Evolutionary conservation across 768 basidiomycete species (phyloP), one percentile per base, ranked within the genome.

Genomic region (Tulasnella sp.): DNA sequence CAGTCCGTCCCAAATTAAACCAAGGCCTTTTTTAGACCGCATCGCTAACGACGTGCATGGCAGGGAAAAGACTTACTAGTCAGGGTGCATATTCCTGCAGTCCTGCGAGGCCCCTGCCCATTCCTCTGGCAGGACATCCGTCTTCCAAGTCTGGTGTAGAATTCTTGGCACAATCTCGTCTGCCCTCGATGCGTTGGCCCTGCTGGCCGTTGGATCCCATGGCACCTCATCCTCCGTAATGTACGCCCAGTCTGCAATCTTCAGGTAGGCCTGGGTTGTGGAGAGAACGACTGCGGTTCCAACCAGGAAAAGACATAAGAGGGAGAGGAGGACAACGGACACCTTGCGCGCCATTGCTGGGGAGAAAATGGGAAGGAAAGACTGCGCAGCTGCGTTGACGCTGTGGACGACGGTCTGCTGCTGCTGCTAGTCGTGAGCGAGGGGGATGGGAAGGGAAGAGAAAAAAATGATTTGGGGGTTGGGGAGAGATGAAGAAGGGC

Each of bases 71-170:
- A 90, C 96, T 83, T 85, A 98, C 97, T 98, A 99, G 89, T 98
- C 96, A 8, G 94, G 90, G 92, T 97, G 96, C 89, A 98, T 92
- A 83, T 93, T 91, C 79, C 92, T 89, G 87, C 98, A 99, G 39
- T 88, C 91, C 84, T 94, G 89, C 38, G 96, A 96, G 71, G 96
- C 88, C 56, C 86, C 87, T 80, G 89, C 89, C 97, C 97, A 99
- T 80, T 90, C 89, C 68, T 87, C 85, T 2, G 98, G 98, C 34
- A 99, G 88, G 0, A 89, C 90, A 77, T 97, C 93, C 14, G 93
- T 91, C 88, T 97, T 98, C 98, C 98, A 99, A 34, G 98, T 99
- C 89, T 98, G 97, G 85, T 99, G 98, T 73, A 99, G 90, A 79
- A 99, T 94, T 75, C 95, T 90, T 3, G 97, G 98, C 48, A 99